Evolutionary conservation across 352 stramenopile genomes (phyloP).

Genomic region (Globisporangium barbulae): DNA sequence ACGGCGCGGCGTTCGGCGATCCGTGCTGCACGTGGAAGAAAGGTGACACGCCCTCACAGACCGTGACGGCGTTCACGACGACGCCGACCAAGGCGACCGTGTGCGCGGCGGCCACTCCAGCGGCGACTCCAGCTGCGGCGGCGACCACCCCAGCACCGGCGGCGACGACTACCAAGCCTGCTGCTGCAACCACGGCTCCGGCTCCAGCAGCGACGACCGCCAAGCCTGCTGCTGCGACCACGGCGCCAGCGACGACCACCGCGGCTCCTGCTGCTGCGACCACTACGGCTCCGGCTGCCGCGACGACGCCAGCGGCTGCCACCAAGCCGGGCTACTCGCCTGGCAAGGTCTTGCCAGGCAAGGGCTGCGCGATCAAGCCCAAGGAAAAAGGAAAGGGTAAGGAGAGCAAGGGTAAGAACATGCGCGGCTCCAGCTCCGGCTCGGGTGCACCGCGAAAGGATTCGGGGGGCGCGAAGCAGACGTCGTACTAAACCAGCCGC

Average conservation of each 20-base stretch:
- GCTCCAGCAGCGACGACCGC: conserved; percentile 3
- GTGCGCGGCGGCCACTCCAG: background rate
- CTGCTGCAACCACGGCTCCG: background rate
- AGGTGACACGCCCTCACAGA: conserved; percentile 26
- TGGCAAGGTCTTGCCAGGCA: background rate
- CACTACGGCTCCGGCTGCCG: background rate
- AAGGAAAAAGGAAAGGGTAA: background rate
- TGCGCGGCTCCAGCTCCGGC: background rate
- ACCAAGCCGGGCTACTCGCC: background rate
- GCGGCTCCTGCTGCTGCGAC: conserved; percentile 37
- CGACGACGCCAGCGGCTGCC: background rate
- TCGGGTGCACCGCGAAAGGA: background rate
- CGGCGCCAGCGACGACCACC: background rate
- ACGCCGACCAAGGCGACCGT: conserved; percentile 2
- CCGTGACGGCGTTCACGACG: conserved; percentile 21
- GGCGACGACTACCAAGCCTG: conserved; percentile 20
- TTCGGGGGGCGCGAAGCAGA: background rate
- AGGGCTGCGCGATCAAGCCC: background rate
- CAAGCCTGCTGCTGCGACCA: background rate
- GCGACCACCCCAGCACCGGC: conserved; percentile 28
- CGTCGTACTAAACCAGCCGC: background rate
- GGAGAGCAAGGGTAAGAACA: background rate
- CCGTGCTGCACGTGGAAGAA: conserved; percentile 45
- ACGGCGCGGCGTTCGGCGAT: conserved; percentile 36
- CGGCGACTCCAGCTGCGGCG: background rate